Evolutionary conservation across 2,329 filamentous ascomycete genomes (phyloP).

Genomic region (Lachnellula cervina): DNA sequence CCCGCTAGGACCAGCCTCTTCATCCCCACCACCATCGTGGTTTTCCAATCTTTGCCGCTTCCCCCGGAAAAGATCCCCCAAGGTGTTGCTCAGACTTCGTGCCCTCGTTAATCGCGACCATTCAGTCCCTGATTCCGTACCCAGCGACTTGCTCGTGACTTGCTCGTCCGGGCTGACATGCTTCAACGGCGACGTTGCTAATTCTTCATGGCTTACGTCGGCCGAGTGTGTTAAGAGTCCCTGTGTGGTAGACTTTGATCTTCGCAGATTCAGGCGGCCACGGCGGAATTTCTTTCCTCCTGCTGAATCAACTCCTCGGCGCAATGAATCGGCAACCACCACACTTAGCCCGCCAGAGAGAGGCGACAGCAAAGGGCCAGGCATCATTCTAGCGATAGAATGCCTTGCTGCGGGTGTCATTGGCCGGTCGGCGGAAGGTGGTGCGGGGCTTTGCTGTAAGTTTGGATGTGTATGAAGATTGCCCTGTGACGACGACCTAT

Average conservation of each 20-base stretch:
- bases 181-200: conserved; percentile 14
- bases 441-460: conserved; percentile 28
- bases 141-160: conserved; percentile 21
- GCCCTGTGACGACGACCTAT: conserved; percentile 23
- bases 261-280: conserved; percentile 24
- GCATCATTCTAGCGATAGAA: conserved; percentile 48
- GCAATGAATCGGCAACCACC: conserved; percentile 59
- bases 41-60: conserved; percentile 18
- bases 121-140: conserved; percentile 6
- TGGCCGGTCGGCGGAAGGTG: conserved; percentile 35
- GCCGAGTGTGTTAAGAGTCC: conserved; percentile 16
- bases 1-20: conserved; percentile 27
- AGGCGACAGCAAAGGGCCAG: conserved; percentile 54
- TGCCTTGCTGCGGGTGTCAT: conserved; percentile 38
- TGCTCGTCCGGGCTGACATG: conserved; percentile 4
- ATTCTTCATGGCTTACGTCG: conserved; percentile 16
- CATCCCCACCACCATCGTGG: conserved; percentile 14
- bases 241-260: conserved; percentile 27
- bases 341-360: conserved; percentile 56
- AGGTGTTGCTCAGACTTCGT: conserved; percentile 28
- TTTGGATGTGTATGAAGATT: conserved; percentile 27
- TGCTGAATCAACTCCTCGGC: conserved; percentile 47
- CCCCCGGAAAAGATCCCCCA: conserved; percentile 25
- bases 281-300: conserved; percentile 29
- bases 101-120: conserved; percentile 23